Percentiles rank a stretch among this genome's conserved stretches.
Evolutionary conservation across 1,139 yeast genomes (phyloP).

Genomic region (Kodamaea suecica): DNA sequence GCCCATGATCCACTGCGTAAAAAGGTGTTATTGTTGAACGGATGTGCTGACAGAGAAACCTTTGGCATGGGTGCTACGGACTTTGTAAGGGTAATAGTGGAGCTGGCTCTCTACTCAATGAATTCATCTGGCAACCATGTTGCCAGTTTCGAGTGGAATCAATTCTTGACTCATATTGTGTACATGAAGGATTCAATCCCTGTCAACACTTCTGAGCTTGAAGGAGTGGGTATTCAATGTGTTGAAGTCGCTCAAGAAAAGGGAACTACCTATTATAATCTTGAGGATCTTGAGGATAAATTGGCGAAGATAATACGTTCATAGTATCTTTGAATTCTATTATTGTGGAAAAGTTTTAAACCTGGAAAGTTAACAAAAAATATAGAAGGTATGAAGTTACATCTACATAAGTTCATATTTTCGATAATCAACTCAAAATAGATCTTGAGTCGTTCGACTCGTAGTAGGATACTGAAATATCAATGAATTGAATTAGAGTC

Average conservation of each 20-base stretch:
- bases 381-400: too few relatives aligned
- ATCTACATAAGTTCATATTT: too few relatives aligned
- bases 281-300: slow-evolving; percentile 33
- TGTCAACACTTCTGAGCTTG: slow-evolving; percentile 43
- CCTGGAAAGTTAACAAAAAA: too few relatives aligned
- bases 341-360: too few relatives aligned
- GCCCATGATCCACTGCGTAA: slow-evolving; percentile 31
- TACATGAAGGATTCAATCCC: slow-evolving; percentile 47
- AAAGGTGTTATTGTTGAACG: slow-evolving; percentile 64
- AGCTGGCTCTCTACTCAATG: slow-evolving; percentile 45
- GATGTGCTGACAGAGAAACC: slow-evolving; percentile 75
- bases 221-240: slow-evolving; percentile 44
- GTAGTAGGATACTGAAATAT: too few relatives aligned
- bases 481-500: too few relatives aligned
- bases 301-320: slow-evolving; percentile 19
- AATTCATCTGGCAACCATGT: slow-evolving; percentile 12
- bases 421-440: too few relatives aligned
- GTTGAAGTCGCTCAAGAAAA: slow-evolving; percentile 44
- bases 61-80: slow-evolving; percentile 59
- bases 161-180: slow-evolving; percentile 56
- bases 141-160: slow-evolving; percentile 27
- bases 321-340: too few relatives aligned
- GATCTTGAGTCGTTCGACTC: too few relatives aligned
- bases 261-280: slow-evolving; percentile 33
- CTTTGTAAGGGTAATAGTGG: slow-evolving; percentile 53